Base-by-base conservation (phyloP, 116 monocot genomes). In the Trichopus zeylanicus region DNA sequence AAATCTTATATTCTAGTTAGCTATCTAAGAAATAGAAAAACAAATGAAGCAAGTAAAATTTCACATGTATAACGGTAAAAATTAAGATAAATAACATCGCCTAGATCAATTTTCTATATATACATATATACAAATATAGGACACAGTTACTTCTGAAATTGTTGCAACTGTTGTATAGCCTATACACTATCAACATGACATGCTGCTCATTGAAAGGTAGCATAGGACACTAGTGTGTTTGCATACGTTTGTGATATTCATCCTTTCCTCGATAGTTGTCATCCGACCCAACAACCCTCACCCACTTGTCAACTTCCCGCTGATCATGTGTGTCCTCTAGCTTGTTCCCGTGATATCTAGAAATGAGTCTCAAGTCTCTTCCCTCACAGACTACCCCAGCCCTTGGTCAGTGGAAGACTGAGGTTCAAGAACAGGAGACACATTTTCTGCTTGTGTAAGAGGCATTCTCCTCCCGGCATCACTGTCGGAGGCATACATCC, bases 251-350 rank as follows among this genome's bases (percentile, higher is more conserved):
- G n/a, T 61, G 29, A 37, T 48, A n/a, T 34, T 31, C 29, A 47
- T 47, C 24, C 20, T 60, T 73, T 24, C 62, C 74, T 65, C 55
- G 47, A 26, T n/a, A n/a, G n/a, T n/a, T n/a, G n/a, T n/a, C n/a
- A n/a, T 68, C 67, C 11, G 53, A 46, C 20, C 61, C 67, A 54
- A 73, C 75, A 64, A 46, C 60, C 76, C 79, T 79, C 64, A 79
- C 75, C 78, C 73, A 73, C 55, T 70, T 82, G 32, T 80, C 80
- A 74, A 53, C 29, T 48, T 62, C 63, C 25, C 37, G 31, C 20
- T 26, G 60, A 1, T 70, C 65, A 60, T 66, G 63, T 64, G 38
- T n/a, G n/a, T n/a, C n/a, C n/a, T n/a, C n/a, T n/a, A n/a, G 48
- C 23, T 29, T 46, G 21, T 47, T 67, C 34, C 19, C 39, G 20